Base-by-base conservation (phyloP, 2,329 filamentous ascomycete species). In the Cadophora malorum region DNA sequence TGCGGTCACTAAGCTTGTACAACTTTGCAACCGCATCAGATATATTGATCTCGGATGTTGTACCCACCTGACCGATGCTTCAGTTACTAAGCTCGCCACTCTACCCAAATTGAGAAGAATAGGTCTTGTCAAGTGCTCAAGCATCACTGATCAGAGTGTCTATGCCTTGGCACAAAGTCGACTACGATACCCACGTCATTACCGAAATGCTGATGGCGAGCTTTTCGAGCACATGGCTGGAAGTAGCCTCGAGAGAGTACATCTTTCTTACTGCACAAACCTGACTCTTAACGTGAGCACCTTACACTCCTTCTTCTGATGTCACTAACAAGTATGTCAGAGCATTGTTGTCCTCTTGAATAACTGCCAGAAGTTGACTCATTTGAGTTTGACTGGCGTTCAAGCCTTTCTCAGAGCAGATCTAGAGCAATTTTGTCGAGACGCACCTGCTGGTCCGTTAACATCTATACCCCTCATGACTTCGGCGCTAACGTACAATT, bases 11-110 rank as follows among this genome's bases (percentile, higher is more conserved):
- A 90, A 89, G 65, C 84, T 99, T 38, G 93, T 97, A 49, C 90
- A 91, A 73, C 84, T 84, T 64, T 99, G 96, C 83, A 98, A 95
- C 76, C 89, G 96, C 28, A 98, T 99, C 73, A 88, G 96, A 65
- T 99, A 99, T 78, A 99, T 99, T 71, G 96, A 99, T 78, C 83
- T 99, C 53, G 96, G 96, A n/a, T 98, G 96, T 81, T 99, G 96
- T 80, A 88, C 87, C 16, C 90, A 93, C 74, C 83, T 99, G 69
- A 98, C 96, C 0, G 96, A 99, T 74, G 85, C 86, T 12, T 97
- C 94, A 25, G 91, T 99, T 19, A 91, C 87, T 70, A 90, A 93
- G 71, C 84, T 99, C 47, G 94, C 96, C 5, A 88, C 88, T 16
- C 85, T 99, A 6, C 96, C 96, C 3, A 99, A 99, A 79, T 83